A percentile compares a stretch with the other conserved stretches of the same genome.
Evolutionary conservation across 2,329 filamentous ascomycete genomes (phyloP).

Genomic region (Pyrenophora tritici-repentis): DNA sequence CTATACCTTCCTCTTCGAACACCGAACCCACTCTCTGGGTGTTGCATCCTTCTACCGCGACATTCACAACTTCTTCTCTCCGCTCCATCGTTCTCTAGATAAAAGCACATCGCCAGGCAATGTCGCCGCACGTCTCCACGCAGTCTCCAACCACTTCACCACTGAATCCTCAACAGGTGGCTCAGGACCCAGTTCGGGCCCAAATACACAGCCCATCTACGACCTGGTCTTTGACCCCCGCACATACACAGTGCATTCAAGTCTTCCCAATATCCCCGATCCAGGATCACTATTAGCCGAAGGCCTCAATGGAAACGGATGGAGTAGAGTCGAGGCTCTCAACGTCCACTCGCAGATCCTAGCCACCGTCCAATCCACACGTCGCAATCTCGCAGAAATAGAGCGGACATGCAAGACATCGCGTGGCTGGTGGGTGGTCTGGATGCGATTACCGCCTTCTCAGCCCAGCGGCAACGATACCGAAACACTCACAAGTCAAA

Average conservation of each 20-base stretch:
- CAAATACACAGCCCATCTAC: slow-evolving; percentile 56
- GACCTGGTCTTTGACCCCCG: slow-evolving; percentile 66
- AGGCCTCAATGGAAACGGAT: slow-evolving; percentile 43
- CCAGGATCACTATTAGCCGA: slow-evolving; percentile 52
- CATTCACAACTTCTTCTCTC: slow-evolving; percentile 58
- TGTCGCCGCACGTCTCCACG: slow-evolving; percentile 51
- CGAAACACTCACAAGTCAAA: slow-evolving; percentile 2
- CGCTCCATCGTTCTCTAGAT: slow-evolving; percentile 53
- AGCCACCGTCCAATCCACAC: slow-evolving; percentile 60
- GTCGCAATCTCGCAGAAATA: slow-evolving; percentile 51
- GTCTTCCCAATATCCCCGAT: slow-evolving; percentile 67
- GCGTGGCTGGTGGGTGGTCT: slow-evolving; percentile 71
- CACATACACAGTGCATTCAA: slow-evolving; percentile 63
- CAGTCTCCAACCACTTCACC: slow-evolving; percentile 43
- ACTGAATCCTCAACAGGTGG: slow-evolving; percentile 41
- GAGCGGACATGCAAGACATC: slow-evolving; percentile 67
- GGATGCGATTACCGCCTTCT: slow-evolving; percentile 59
- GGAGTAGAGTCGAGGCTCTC: slow-evolving; percentile 63
- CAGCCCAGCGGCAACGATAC: slow-evolving; percentile 12
- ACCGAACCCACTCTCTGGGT: slow-evolving; percentile 60
- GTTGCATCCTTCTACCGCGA: slow-evolving; percentile 54
- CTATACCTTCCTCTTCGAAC: slow-evolving; percentile 74
- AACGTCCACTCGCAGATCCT: slow-evolving; percentile 66
- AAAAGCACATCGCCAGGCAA: slow-evolving; percentile 49
- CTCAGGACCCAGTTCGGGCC: slow-evolving; percentile 34